A percentile compares a stretch with the other conserved stretches of the same genome.
These are phyloP conservation scores for Leccinellum luteum DNA, from an alignment of 768 basidiomycete genomes.

Conservation along the genomic window DNA sequence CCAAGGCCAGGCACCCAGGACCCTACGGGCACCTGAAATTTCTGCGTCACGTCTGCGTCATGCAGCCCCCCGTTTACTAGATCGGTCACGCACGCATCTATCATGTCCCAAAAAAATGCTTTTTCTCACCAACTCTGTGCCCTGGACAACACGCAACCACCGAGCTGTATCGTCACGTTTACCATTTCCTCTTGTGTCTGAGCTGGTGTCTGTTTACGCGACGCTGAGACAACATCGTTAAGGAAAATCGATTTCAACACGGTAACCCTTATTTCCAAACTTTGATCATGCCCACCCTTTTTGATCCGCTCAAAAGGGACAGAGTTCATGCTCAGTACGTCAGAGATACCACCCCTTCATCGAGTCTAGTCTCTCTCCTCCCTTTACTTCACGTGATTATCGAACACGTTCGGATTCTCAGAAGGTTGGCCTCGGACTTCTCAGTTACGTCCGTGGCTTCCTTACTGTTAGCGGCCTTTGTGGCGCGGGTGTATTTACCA, in stretches of 20 bases:
- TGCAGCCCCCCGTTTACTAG: not conserved
- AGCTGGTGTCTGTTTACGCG: slow-evolving; percentile 1
- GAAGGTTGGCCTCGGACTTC: slow-evolving; percentile 34
- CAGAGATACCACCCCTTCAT: slow-evolving; percentile 5
- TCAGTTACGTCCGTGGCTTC: slow-evolving; percentile 35
- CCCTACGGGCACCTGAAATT: slow-evolving; percentile 9
- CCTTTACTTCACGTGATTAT: slow-evolving; percentile 23
- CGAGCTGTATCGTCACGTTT: not conserved
- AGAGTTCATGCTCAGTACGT: slow-evolving; percentile 15
- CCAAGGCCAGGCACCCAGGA: slow-evolving; percentile 11
- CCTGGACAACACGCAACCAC: not conserved
- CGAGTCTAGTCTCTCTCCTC: slow-evolving; percentile 8
- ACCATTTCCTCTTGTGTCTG: slow-evolving; percentile 1
- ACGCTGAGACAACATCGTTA: slow-evolving; percentile 10
- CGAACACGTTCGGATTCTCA: slow-evolving; percentile 28
- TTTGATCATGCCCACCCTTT: slow-evolving; percentile 13
- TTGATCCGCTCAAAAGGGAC: slow-evolving; percentile 18
- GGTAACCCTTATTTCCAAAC: slow-evolving; percentile 19
- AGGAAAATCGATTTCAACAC: slow-evolving; percentile 14
- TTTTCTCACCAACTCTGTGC: slow-evolving; percentile 6
- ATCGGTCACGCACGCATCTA: not conserved
- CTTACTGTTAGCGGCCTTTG: slow-evolving; percentile 26
- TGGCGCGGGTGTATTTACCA: slow-evolving; percentile 26
- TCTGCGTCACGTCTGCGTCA: not conserved
- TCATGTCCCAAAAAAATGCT: not conserved